A percentile compares a stretch with the other conserved stretches of the same genome.
These are phyloP conservation scores for Podila clonocystis DNA, from an alignment of 192 early-diverging fungal genomes.

Conservation along the genomic window DNA sequence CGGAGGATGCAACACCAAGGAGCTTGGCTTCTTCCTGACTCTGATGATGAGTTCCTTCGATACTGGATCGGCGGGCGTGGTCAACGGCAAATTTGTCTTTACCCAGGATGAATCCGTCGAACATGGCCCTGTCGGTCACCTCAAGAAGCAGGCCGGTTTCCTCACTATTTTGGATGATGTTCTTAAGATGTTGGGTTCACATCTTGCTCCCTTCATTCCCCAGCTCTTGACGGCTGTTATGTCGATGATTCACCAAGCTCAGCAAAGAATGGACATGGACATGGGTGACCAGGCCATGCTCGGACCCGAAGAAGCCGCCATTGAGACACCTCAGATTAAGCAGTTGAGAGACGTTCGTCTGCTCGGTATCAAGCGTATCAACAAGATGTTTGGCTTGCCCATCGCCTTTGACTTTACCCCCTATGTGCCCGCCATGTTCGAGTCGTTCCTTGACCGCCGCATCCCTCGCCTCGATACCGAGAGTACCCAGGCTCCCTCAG, in stretches of 20 bases:
- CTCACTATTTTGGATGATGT: conserved; percentile 82
- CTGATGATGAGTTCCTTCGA: conserved; percentile 87
- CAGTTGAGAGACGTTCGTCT: conserved; percentile 74
- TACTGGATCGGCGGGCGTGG: conserved; percentile 54
- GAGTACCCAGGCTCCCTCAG: conserved; percentile 88
- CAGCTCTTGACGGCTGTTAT: conserved; percentile 79
- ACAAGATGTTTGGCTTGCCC: conserved; percentile 80
- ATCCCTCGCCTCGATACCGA: conserved; percentile 78
- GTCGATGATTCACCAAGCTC: conserved; percentile 75
- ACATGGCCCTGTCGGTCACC: conserved; percentile 27
- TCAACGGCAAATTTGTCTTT: conserved; percentile 54
- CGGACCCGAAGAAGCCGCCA: conserved; percentile 28
- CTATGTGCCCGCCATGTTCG: conserved; percentile 81
- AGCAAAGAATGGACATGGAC: conserved; percentile 58
- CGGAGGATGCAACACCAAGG: conserved; percentile 67
- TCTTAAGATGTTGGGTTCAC: conserved; percentile 82
- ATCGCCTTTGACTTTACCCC: conserved; percentile 79
- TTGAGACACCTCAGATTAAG: conserved; percentile 54
- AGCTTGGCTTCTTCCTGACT: conserved; percentile 78
- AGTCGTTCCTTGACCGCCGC: conserved; percentile 73
- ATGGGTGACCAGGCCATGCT: conserved; percentile 24
- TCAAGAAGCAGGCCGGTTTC: conserved; percentile 83
- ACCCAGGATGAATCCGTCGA: conserved; percentile 38
- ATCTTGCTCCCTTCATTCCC: conserved; percentile 76
- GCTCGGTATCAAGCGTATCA: conserved; percentile 77